Percentiles rank a stretch among this genome's conserved stretches.
Evolutionary conservation across 2,329 filamentous ascomycete species (phyloP).

Genomic region (Didymella exigua): DNA sequence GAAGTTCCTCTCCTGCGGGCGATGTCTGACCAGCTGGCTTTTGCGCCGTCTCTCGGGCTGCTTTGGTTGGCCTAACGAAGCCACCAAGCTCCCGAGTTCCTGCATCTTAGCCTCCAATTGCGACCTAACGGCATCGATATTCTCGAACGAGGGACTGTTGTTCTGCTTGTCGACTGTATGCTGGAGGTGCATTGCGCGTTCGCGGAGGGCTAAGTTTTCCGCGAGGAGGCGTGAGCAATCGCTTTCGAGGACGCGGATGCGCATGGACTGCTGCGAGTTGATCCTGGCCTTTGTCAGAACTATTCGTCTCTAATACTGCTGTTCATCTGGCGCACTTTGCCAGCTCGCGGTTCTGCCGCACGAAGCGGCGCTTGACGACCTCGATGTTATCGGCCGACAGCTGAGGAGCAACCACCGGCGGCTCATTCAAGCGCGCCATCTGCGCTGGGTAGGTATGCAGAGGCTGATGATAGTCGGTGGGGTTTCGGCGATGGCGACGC

Average conservation of each 20-base stretch:
- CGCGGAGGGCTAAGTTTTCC: conserved; percentile 77
- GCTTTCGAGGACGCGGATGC: conserved; percentile 76
- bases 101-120: conserved; percentile 74
- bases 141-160: conserved; percentile 65
- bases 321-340: conserved; percentile 55
- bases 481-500: conserved; percentile 17
- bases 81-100: conserved; percentile 72
- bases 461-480: conserved; percentile 37
- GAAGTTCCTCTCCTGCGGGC: conserved; percentile 61
- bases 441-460: conserved; percentile 50
- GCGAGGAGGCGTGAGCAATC: conserved; percentile 75
- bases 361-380: conserved; percentile 71
- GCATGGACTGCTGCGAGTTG: conserved; percentile 77
- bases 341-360: conserved; percentile 84
- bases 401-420: conserved; percentile 51
- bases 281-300: conserved; percentile 53
- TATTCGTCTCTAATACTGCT: neutral
- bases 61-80: conserved; percentile 61
- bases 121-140: conserved; percentile 71
- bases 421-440: conserved; percentile 85
- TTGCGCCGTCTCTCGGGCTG: conserved; percentile 44
- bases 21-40: conserved; percentile 57
- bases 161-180: conserved; percentile 68
- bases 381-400: conserved; percentile 71
- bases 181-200: conserved; percentile 72